phyloP scores from a whole-genome alignment of 192 early-diverging fungal genomes.

The Kickxella alabastrina region DNA sequence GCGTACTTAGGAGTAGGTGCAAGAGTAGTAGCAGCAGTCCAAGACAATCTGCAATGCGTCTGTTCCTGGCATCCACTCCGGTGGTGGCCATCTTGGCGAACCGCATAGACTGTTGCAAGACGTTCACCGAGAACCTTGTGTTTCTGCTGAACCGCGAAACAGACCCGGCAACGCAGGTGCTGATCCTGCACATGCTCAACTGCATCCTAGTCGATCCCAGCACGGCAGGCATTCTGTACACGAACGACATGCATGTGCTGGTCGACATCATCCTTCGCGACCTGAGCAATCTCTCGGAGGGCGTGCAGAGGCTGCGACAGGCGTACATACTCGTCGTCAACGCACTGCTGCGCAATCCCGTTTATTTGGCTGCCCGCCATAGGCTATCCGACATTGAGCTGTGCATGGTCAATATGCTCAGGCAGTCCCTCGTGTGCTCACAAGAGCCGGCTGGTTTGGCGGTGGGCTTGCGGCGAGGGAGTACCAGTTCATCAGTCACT shows the following conservation, averaged over 20 bases:
- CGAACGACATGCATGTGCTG: conserved; percentile 85
- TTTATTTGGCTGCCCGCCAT: conserved; percentile 37
- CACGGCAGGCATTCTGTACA: conserved; percentile 76
- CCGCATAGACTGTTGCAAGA: conserved; percentile 58
- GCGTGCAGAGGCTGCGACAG: conserved; percentile 62
- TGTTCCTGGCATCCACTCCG: conserved; percentile 5
- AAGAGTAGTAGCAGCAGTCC: neutral
- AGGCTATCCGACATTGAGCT: conserved; percentile 50
- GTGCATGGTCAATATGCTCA: conserved; percentile 39
- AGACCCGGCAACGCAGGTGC: conserved; percentile 43
- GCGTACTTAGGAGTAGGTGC: neutral
- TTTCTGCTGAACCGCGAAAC: conserved; percentile 90
- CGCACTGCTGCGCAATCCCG: conserved; percentile 64
- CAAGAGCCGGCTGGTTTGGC: conserved; percentile 5
- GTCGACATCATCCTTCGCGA: conserved; percentile 86
- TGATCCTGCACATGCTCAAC: conserved; percentile 69
- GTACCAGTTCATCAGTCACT: conserved; percentile 20
- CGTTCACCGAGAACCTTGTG: conserved; percentile 83
- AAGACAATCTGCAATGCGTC: neutral
- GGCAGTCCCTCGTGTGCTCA: conserved; percentile 41
- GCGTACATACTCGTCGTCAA: conserved; percentile 65
- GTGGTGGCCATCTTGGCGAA: conserved; percentile 36
- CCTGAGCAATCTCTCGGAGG: conserved; percentile 67
- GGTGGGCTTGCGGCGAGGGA: conserved; percentile 20
- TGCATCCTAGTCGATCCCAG: conserved; percentile 62